Conservation (phyloP, 768 basidiomycete genomes). For the Xerocomellus dryophilus region DNA sequence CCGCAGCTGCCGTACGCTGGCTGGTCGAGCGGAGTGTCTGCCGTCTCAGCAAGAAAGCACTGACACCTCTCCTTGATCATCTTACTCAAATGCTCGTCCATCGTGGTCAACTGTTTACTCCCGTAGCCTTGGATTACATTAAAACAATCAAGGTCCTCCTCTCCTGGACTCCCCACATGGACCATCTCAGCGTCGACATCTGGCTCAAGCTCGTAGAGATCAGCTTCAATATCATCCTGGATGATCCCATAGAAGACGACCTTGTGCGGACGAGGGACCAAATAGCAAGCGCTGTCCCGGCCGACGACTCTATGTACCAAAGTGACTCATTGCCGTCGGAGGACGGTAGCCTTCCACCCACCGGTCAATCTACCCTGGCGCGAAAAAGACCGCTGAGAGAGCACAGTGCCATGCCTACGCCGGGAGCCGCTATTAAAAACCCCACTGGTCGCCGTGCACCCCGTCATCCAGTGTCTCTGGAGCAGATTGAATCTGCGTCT, state of each 20-base stretch:
- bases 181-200: conserved; percentile 56
- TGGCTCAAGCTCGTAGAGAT: conserved; percentile 73
- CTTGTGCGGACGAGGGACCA: conserved; percentile 26
- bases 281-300: conserved; percentile 13
- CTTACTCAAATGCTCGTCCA: conserved; percentile 58
- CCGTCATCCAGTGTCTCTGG: conserved; percentile 40
- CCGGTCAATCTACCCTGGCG: conserved; percentile 7
- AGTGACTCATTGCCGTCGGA: conserved; percentile 32
- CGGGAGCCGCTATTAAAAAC: conserved; percentile 16
- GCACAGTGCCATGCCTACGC: conserved; percentile 22
- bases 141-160: conserved; percentile 71
- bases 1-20: conserved; percentile 67
- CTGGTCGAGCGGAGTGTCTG: conserved; percentile 62
- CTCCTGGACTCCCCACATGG: conserved; percentile 70
- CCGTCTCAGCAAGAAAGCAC: conserved; percentile 51
- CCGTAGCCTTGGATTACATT: conserved; percentile 75
- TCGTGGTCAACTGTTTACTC: conserved; percentile 50
- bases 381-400: conserved; percentile 29
- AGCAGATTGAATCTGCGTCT: conserved; percentile 70
- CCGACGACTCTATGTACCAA: conserved; percentile 33
- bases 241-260: conserved; percentile 45
- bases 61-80: conserved; percentile 60
- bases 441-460: conserved; percentile 21
- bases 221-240: conserved; percentile 75
- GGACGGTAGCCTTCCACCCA: conserved; percentile 34